Evolutionary conservation across 2,329 filamentous ascomycete genomes (phyloP).

Genomic region (Thielaviopsis ethacetica): DNA sequence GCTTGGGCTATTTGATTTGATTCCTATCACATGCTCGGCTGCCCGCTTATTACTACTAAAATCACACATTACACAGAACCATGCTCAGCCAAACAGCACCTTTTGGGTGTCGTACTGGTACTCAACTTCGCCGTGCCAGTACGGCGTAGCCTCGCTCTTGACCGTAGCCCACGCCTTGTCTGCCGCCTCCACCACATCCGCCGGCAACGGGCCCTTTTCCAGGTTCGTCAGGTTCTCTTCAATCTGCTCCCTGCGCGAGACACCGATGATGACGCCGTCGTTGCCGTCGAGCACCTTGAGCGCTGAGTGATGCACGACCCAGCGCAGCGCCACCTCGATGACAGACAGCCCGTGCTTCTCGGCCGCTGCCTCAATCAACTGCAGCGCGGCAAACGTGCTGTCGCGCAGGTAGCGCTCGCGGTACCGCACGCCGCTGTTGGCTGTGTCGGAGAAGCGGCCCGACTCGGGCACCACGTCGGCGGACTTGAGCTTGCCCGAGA

Average conservation of each 20-base stretch:
- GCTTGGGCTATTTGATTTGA: neutral
- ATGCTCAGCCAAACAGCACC: constrained; percentile 35
- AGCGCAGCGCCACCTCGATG: constrained; percentile 59
- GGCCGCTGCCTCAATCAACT: constrained; percentile 49
- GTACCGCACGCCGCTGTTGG: constrained; percentile 38
- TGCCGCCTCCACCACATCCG: constrained; percentile 57
- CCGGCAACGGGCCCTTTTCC: constrained; percentile 56
- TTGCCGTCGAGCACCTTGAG: constrained; percentile 35
- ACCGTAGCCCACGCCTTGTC: constrained; percentile 63
- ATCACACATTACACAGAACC: neutral
- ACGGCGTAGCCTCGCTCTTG: constrained; percentile 38
- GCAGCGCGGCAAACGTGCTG: constrained; percentile 43
- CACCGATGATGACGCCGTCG: constrained; percentile 44
- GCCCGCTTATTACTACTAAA: too few species aligned
- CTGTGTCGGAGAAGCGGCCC: constrained; percentile 52
- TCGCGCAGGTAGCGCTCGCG: constrained; percentile 59
- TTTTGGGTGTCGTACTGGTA: constrained; percentile 50
- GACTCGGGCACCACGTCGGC: constrained; percentile 43
- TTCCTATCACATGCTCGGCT: neutral
- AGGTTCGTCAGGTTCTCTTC: constrained; percentile 39
- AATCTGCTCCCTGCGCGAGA: constrained; percentile 40
- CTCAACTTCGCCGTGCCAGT: constrained; percentile 44
- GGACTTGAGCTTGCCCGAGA: constrained; percentile 64
- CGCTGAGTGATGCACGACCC: constrained; percentile 54
- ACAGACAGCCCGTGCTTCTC: constrained; percentile 51